Percentiles rank a stretch among this genome's conserved stretches.
phyloP scores from a whole-genome alignment of 106 monocot species.

The Apostasia shenzhenica region DNA sequence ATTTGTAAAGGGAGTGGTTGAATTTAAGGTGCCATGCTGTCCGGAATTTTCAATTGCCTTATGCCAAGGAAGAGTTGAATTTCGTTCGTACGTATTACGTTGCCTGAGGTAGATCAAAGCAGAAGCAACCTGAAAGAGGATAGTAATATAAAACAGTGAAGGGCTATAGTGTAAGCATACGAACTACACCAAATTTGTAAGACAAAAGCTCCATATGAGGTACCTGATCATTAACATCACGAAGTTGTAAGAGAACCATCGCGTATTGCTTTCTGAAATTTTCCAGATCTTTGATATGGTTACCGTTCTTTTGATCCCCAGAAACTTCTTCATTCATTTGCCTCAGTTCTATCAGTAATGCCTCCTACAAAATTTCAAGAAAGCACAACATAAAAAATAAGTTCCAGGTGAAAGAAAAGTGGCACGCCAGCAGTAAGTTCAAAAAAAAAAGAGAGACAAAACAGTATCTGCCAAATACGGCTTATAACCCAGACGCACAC shows the following conservation, averaged over 20 bases:
- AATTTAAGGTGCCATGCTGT: constrained; percentile 37
- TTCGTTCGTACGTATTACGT: constrained; percentile 72
- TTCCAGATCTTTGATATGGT: constrained; percentile 56
- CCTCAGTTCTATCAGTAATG: constrained; percentile 71
- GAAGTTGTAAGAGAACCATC: constrained; percentile 83
- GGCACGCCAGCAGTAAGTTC: not conserved
- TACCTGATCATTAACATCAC: constrained; percentile 89
- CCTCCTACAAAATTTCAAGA: constrained; percentile 45
- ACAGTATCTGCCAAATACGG: too few relatives aligned
- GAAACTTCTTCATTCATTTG: constrained; percentile 94
- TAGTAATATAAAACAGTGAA: not conserved
- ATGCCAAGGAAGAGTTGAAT: constrained; percentile 33
- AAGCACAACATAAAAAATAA: not conserved
- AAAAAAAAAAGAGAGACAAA: not conserved
- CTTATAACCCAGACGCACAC: too few relatives aligned
- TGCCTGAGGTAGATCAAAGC: constrained; percentile 71
- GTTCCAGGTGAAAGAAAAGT: not conserved
- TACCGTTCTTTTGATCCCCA: constrained; percentile 59
- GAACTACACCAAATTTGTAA: too few relatives aligned
- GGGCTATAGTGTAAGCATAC: too few relatives aligned
- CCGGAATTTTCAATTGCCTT: constrained; percentile 37
- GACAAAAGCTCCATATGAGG: constrained; percentile 6
- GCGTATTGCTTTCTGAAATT: constrained; percentile 90
- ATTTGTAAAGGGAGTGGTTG: constrained; percentile 26
- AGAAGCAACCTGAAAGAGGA: constrained; percentile 54